phyloP scores from a whole-genome alignment of 805 yeast species.

The Pichia cabralensis region DNA sequence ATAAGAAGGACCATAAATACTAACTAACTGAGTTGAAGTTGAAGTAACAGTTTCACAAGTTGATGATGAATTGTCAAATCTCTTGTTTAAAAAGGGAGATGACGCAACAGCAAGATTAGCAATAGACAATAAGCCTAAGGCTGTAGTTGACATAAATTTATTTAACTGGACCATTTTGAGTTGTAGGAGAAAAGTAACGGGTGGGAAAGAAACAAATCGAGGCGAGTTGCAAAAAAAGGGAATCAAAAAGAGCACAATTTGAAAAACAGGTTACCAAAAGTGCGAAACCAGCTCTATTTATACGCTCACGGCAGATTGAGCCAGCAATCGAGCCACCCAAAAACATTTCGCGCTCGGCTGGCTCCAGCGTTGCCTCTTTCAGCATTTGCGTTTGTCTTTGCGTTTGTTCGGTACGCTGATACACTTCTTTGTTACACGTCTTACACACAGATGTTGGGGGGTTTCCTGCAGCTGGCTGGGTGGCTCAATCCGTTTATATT shows the following conservation, averaged over 20 bases:
- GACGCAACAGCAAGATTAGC: conserved; percentile 1
- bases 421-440: no score
- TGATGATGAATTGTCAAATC: conserved; percentile 3
- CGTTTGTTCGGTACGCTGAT: no score
- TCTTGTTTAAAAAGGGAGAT: background rate
- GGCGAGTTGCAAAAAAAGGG: conserved; percentile 5
- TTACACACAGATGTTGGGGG: no score
- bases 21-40: conserved; percentile 8
- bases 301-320: no score
- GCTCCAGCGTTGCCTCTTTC: no score
- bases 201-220: conserved; percentile 7
- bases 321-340: no score
- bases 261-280: no score
- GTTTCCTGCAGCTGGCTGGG: no score
- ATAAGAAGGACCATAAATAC: conserved; percentile 8
- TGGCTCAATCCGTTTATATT: no score
- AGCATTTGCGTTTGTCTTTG: no score
- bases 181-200: background rate
- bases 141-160: background rate
- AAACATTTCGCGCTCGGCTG: no score
- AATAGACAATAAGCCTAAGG: conserved; percentile 2
- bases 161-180: conserved; percentile 7
- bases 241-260: no score
- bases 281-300: background rate
- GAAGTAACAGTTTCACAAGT: background rate